phyloP scores from a whole-genome alignment of 805 yeast species.

The Candida andamanensis region DNA sequence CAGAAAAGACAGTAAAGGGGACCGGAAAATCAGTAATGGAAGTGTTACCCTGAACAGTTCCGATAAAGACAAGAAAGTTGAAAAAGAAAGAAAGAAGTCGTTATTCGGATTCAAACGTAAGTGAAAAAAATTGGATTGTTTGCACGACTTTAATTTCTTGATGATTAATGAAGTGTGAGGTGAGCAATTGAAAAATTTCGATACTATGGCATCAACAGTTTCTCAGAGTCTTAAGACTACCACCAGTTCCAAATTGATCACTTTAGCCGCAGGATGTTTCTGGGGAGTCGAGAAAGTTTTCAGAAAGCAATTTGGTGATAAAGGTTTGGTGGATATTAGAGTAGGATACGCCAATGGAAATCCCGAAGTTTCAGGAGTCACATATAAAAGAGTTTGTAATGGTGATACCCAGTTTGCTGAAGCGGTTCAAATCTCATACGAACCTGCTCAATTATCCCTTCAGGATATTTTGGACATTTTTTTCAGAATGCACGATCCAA shows the following conservation, averaged over 20 bases:
- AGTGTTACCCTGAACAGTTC: conserved; percentile 12
- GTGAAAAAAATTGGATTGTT: conserved; percentile 1
- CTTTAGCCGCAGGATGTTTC: conserved; percentile 62
- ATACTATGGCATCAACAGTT: conserved; percentile 10
- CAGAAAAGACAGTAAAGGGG: conserved; percentile 12
- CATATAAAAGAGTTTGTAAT: conserved; percentile 67
- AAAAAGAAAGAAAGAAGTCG: conserved; percentile 21
- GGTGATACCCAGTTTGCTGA: conserved; percentile 80
- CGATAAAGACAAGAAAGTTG: conserved; percentile 14
- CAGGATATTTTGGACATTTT: conserved; percentile 73
- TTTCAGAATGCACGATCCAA: conserved; percentile 93
- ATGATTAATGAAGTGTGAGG: background rate
- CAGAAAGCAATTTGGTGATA: conserved; percentile 59
- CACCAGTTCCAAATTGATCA: conserved; percentile 29
- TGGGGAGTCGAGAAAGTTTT: conserved; percentile 90
- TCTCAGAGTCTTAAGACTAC: conserved; percentile 35
- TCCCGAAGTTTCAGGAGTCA: conserved; percentile 39
- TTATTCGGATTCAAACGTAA: conserved; percentile 35
- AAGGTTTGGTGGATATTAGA: conserved; percentile 66
- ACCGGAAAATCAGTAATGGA: conserved; percentile 18
- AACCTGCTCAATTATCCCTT: conserved; percentile 58
- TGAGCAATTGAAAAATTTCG: background rate
- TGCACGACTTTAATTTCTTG: background rate
- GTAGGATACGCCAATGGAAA: conserved; percentile 92
- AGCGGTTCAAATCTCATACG: conserved; percentile 75